These are phyloP conservation scores for Haplosporangium gracile DNA, from an alignment of 192 early-diverging fungal genomes.

Conservation along the genomic window DNA sequence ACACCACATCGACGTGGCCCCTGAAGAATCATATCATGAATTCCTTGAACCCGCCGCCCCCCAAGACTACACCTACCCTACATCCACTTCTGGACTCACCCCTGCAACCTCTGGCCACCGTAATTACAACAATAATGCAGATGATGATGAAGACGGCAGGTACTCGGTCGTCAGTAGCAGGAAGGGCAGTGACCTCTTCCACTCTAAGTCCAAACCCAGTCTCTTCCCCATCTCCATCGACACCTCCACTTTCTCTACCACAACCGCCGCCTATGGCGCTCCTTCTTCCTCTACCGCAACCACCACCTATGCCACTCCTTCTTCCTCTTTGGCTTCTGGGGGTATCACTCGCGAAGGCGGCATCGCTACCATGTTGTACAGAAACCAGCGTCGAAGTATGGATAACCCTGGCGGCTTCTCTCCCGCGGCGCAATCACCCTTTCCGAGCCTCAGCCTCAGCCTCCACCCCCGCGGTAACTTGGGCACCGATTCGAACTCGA, in stretches of 20 bases:
- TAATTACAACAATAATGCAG: background rate
- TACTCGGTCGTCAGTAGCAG: conserved; percentile 8
- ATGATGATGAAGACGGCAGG: conserved; percentile 11
- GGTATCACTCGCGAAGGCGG: conserved; percentile 2
- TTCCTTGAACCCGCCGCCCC: background rate
- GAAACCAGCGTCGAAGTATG: background rate
- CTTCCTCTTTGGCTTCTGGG: too few relatives aligned
- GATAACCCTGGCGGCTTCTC: background rate
- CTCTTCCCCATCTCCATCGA: background rate
- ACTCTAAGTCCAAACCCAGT: background rate
- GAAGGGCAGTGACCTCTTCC: conserved; percentile 28
- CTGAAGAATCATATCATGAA: background rate
- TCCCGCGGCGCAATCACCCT: background rate
- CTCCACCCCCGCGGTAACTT: background rate
- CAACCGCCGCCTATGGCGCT: background rate
- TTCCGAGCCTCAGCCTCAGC: background rate
- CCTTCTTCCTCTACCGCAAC: background rate
- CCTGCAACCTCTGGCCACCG: background rate
- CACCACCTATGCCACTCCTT: too few relatives aligned
- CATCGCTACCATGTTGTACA: background rate
- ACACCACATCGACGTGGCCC: background rate
- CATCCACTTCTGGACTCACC: background rate
- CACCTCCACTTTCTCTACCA: background rate
- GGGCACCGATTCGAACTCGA: background rate
- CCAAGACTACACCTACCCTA: background rate